Base-by-base conservation (phyloP, 805 yeast species). In the Soucietia sequanensis region DNA sequence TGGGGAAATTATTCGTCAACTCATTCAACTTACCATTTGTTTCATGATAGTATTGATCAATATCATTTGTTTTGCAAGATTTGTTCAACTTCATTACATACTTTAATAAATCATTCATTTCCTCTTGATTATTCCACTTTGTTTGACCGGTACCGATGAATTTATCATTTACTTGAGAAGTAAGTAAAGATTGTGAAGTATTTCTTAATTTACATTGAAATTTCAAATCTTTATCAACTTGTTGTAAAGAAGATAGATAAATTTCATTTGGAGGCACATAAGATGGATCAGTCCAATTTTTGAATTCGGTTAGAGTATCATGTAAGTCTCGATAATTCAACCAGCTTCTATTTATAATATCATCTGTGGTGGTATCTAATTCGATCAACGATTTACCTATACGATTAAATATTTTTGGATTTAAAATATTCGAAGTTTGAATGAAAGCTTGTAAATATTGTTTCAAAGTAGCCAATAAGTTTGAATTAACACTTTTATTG, bases 331-430 rank as follows among this genome's bases (percentile, higher is more conserved):
- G 50, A 37, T 70, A 71, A 4, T 45, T 47, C 7, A 81, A 30
- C 0, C 60, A 60, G 1, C 47, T 34, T 16, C 89, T 58, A 52
- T 90, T 89, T 6, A 60, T 21, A 9, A 91, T 82, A 54, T 71
- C 61, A n/a, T 63, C 69, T 0, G 88, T 80, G 5, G 68, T 46
- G 1, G 82, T 60, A 54, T 91, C 97, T 10, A 89, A 50, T 52
- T 91, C 98, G 4, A 88, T 52, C 7, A 80, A 60, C 4, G 82
- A 68, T 39, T 76, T 65, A 0, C 89, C 84, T 34, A 79, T 74
- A 38, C 95, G 60, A n/a, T 7, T 19, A 11, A 16, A 27, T 6
- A 30, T 30, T 14, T 31, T 38, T 0, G 42, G 52, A 8, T 52
- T 42, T 3, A 73, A 42, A 0, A 73, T 58, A 29, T 65, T 67